Base-by-base conservation (phyloP, 2,329 filamentous ascomycete species). In the Colletotrichum endophyticum region DNA sequence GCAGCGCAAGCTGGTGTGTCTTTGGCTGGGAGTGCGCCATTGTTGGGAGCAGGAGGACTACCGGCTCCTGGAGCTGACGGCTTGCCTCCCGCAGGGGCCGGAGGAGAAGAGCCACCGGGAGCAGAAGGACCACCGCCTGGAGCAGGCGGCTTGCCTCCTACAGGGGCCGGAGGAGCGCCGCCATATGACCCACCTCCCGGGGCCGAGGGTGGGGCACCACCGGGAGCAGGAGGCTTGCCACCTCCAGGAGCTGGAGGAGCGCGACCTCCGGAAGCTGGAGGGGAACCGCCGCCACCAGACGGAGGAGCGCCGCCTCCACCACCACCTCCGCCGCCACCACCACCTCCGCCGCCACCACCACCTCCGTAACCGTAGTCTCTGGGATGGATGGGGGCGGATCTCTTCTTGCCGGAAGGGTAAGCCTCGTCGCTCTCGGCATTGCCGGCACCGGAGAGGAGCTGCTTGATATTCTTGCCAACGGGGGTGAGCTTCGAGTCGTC, bases 381-480 rank as follows among this genome's bases (percentile, higher is more conserved):
- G 6, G 22, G 44, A 32, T 22, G 70, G 36, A 39, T 32, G 11
- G 32, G 30, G 8, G 32, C n/a, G 30, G 62, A 66, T 39, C 62
- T 66, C 22, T 66, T 67, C 30, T 72, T 61, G 27, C 16, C 39
- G 13, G 34, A 27, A 13, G 49, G n/a, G 75, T 80, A 78, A 19
- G 72, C 15, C 5, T 79, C 81, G 16, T 79, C 66, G 49, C 79
- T 79, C 39, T 80, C 80, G 6, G 81, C 80, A 49, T 79, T 79
- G 8, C 80, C 81, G 11, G 79, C 80, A 19, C 82, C 82, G 3
- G 81, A 78, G 1, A 49, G 34, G 32, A 73, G 32, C 15, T 39
- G 30, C 19, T 39, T 39, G 5, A 88, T 84, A 22, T 81, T 78
- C 15, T 79, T 73, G 22, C 85, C 87, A 2, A 82, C 81, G 3